These are phyloP conservation scores for Pontederia paniculata DNA, from an alignment of 176 grass and related monocot species.

Conservation along the genomic window DNA sequence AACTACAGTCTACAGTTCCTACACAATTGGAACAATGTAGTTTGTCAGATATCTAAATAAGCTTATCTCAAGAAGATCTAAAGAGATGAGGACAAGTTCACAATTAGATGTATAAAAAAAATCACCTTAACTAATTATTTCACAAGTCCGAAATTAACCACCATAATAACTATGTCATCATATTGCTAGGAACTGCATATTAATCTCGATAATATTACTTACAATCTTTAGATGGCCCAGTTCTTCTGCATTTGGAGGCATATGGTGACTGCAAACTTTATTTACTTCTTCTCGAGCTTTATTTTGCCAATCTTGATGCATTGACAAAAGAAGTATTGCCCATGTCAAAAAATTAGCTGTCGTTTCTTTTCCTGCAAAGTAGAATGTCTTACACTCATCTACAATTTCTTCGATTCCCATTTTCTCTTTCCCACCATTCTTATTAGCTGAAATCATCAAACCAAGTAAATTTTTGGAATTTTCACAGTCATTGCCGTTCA, in stretches of 20 bases:
- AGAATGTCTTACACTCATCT: conserved; percentile 83
- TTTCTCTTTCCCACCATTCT: conserved; percentile 28
- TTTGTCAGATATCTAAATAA: too few relatives aligned
- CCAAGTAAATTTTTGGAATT: conserved; percentile 70
- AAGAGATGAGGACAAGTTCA: too few relatives aligned
- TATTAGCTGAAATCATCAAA: conserved; percentile 62
- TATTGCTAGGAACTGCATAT: neutral
- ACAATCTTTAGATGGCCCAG: conserved; percentile 57
- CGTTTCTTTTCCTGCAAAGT: conserved; percentile 82
- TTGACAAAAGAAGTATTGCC: conserved; percentile 57
- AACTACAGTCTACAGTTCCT: too few relatives aligned
- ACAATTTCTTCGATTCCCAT: conserved; percentile 87
- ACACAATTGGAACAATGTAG: too few relatives aligned
- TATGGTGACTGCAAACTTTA: conserved; percentile 35
- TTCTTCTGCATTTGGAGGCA: conserved; percentile 33
- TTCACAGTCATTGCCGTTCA: conserved; percentile 44
- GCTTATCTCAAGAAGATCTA: too few relatives aligned
- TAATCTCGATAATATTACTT: conserved; percentile 16
- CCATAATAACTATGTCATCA: neutral
- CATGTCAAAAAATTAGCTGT: conserved; percentile 72
- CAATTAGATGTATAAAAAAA: too few relatives aligned
- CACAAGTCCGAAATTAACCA: neutral
- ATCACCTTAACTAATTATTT: neutral
- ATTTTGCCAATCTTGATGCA: conserved; percentile 70
- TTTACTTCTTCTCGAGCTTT: conserved; percentile 54